Percentiles rank a stretch among this genome's conserved stretches.
Evolutionary conservation across 2,329 filamentous ascomycete genomes (phyloP).

Genomic region (Podosphaera xanthii): DNA sequence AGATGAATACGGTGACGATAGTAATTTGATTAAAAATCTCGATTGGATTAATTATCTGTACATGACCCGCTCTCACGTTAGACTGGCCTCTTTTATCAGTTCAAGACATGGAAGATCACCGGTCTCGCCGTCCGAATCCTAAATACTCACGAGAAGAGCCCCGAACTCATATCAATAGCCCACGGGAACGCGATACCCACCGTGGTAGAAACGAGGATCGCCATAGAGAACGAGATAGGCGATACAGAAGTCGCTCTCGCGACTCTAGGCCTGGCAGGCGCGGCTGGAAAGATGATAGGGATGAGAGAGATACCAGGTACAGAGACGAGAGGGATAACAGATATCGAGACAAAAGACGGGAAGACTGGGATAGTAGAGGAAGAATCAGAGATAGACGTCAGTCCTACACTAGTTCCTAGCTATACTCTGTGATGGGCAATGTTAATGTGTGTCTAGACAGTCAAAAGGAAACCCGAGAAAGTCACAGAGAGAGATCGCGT

Average conservation of each 20-base stretch:
- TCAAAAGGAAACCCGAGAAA: conserved; percentile 7
- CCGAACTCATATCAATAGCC: background rate
- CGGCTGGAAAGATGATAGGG: background rate
- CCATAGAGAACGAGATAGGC: conserved; percentile 15
- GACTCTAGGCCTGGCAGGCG: conserved; percentile 10
- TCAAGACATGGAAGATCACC: too few species aligned
- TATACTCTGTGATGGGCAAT: conserved; percentile 2
- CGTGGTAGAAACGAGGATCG: conserved; percentile 17
- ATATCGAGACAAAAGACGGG: conserved; percentile 6
- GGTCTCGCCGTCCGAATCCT: too few species aligned
- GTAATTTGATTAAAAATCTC: too few species aligned
- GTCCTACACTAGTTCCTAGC: background rate
- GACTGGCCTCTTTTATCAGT: too few species aligned
- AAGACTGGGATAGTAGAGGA: conserved; percentile 5
- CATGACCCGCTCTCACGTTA: too few species aligned
- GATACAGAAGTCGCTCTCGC: conserved; percentile 15
- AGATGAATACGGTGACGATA: too few species aligned
- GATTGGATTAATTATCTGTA: too few species aligned
- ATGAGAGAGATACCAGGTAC: conserved; percentile 10
- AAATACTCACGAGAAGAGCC: too few species aligned
- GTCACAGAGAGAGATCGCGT: conserved; percentile 6
- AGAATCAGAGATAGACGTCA: conserved; percentile 3
- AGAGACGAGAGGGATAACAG: conserved; percentile 5
- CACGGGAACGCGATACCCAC: conserved; percentile 9
- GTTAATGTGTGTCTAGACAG: conserved; percentile 8